phyloP scores from a whole-genome alignment of 148 eudicot genomes.

The Pouteria glomerata region DNA sequence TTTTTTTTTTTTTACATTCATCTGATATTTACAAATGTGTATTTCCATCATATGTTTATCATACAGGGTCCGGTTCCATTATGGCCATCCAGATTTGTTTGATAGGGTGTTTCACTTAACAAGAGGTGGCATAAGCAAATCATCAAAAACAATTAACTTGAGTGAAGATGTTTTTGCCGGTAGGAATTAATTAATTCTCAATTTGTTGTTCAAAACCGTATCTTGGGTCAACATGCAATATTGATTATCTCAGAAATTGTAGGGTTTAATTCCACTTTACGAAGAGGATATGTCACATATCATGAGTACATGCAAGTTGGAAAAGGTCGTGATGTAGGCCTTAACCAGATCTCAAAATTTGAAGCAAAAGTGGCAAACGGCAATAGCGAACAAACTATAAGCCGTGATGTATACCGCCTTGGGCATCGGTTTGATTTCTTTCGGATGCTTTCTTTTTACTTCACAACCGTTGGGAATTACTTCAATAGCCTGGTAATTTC shows the following conservation, averaged over 20 bases:
- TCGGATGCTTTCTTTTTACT: slow-evolving; percentile 92
- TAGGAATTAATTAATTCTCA: slow-evolving; percentile 10
- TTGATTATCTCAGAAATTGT: slow-evolving; percentile 10
- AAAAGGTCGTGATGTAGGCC: slow-evolving; percentile 98
- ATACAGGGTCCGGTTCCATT: slow-evolving; percentile 91
- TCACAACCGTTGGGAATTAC: slow-evolving; percentile 92
- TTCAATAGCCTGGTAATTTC: slow-evolving; percentile 73
- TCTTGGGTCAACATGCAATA: background rate
- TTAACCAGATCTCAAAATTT: slow-evolving; percentile 87
- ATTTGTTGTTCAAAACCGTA: background rate
- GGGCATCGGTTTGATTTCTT: slow-evolving; percentile 91
- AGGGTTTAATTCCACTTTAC: slow-evolving; percentile 80
- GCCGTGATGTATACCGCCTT: slow-evolving; percentile 91
- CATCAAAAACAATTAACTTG: slow-evolving; percentile 85
- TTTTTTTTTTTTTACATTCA: background rate
- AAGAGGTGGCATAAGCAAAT: slow-evolving; percentile 97
- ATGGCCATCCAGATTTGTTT: slow-evolving; percentile 96
- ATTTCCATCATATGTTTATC: background rate
- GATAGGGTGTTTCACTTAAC: slow-evolving; percentile 97
- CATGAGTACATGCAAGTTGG: slow-evolving; percentile 98
- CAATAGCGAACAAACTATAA: slow-evolving; percentile 90
- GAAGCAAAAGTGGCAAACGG: slow-evolving; percentile 99
- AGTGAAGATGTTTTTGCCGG: slow-evolving; percentile 99
- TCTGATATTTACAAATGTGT: background rate
- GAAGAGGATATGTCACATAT: slow-evolving; percentile 78